Base-by-base conservation (phyloP, 108 stramenopile genomes). In the Discostella pseudostelligera region DNA sequence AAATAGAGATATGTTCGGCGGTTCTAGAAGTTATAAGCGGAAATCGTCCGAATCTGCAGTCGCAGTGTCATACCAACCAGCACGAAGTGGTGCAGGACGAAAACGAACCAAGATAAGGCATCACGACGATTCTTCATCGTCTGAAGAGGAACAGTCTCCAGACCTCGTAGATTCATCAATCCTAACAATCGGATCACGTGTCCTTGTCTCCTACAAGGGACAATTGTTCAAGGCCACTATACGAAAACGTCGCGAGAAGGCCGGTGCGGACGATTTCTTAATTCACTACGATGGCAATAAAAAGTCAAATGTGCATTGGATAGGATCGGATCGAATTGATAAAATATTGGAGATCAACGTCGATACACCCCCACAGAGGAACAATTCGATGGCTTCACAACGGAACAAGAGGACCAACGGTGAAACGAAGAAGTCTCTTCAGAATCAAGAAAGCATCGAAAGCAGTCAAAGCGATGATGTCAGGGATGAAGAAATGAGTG, bases 241-340 rank as follows among this genome's bases (percentile, higher is more conserved):
- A 36, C 62, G 75, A 0, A 81, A 72, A 45, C 62, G 69, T 11
- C 62, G 80, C 13, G 39, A 71, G 40, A 81, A 76, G 35, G 48
- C 70, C 35, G 65, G 43, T 16, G 71, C 46, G 20, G 53, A 76
- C 25, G 65, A 71, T 43, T 81, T 72, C 59, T 70, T 70, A 7
- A 81, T 81, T 25, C 80, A 81, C 57, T 81, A 81, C 35, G 80
- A 81, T 53, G 80, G 80, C 8, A 81, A 81, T 46, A 81, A 76
- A 50, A 81, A 67, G 46, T 64, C 80, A 7, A 81, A 81, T 40
- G 70, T 81, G 7, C 74, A 76, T 47, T 81, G 80, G 80, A 43
- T 81, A 17, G 53, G 74, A n/a, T 28, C 61, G 29, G 62, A 74
- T n/a, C 60, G 56, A 3, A 64, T 80, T 22, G 29, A 53, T n/a